Percentiles rank a stretch among this genome's conserved stretches.
These are phyloP conservation scores for Candida broadrunensis DNA, from an alignment of 805 yeast genomes.

Conservation along the genomic window DNA sequence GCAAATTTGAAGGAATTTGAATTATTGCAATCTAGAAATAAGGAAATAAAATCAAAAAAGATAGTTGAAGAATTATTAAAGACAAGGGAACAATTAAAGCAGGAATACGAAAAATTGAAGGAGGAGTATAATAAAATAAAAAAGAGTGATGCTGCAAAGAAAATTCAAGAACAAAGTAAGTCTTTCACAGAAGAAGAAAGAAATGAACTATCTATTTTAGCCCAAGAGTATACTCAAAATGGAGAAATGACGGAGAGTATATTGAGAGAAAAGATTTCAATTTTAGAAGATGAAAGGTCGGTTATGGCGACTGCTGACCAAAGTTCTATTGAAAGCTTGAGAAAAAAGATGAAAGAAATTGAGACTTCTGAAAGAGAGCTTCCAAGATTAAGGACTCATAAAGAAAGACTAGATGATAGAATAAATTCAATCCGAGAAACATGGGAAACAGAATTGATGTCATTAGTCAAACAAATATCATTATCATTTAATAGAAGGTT, in stretches of 20 bases:
- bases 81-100: constrained; percentile 20
- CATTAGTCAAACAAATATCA: constrained; percentile 56
- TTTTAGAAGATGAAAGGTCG: constrained; percentile 45
- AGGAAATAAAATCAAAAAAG: constrained; percentile 17
- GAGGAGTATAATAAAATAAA: constrained; percentile 36
- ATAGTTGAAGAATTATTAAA: constrained; percentile 23
- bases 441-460: constrained; percentile 65
- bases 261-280: constrained; percentile 38
- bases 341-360: constrained; percentile 31
- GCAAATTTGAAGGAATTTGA: constrained; percentile 1
- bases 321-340: constrained; percentile 39
- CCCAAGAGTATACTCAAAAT: constrained; percentile 30
- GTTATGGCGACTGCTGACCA: constrained; percentile 35
- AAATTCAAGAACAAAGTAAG: constrained; percentile 31
- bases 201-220: constrained; percentile 36
- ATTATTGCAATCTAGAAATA: constrained; percentile 13
- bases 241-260: constrained; percentile 35
- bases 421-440: constrained; percentile 35
- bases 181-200: constrained; percentile 38
- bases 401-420: constrained; percentile 24
- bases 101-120: constrained; percentile 32
- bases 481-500: constrained; percentile 64
- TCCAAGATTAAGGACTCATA: constrained; percentile 31
- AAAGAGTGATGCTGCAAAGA: constrained; percentile 37
- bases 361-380: constrained; percentile 31